Conservation (phyloP, 257 asterid species). For the Craterostigma plantagineum region DNA sequence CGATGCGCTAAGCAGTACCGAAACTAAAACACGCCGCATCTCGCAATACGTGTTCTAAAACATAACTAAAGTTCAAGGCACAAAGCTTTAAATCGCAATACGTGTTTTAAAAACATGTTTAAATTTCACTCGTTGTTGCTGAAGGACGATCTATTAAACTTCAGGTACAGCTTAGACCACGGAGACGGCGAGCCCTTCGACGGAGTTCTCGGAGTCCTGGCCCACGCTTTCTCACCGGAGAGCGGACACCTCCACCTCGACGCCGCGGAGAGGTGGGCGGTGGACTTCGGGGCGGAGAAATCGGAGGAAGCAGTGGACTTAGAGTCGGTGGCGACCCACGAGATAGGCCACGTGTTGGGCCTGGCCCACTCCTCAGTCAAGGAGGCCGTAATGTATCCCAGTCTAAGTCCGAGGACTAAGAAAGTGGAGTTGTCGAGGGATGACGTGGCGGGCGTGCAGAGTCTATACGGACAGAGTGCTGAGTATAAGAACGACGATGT, state of each 20-base stretch:
- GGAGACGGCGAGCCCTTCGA: conserved; percentile 87
- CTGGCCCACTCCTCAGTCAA: conserved; percentile 71
- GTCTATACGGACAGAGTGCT: conserved; percentile 72
- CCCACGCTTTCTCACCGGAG: conserved; percentile 89
- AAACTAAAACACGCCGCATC: no score
- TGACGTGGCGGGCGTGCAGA: conserved; percentile 73
- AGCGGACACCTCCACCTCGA: conserved; percentile 78
- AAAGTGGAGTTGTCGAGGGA: conserved; percentile 59
- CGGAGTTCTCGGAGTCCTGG: conserved; percentile 62
- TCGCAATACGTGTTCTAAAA: no score
- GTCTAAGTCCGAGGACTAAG: conserved; percentile 54
- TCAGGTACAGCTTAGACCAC: conserved; percentile 43
- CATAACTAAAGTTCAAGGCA: no score
- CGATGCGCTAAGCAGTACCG: no score
- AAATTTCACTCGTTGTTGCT: no score
- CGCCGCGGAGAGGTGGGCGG: conserved; percentile 74
- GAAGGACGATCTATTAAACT: no score
- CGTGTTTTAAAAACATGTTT: no score
- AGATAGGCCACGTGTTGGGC: conserved; percentile 83
- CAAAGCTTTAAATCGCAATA: no score
- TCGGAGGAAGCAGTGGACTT: conserved; percentile 65
- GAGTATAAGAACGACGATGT: conserved; percentile 21
- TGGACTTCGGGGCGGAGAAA: conserved; percentile 32
- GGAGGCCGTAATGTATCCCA: conserved; percentile 82
- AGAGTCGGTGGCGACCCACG: conserved; percentile 93